These are phyloP conservation scores for Lotmaria passim DNA, from an alignment of 208 protist genomes.

Conservation along the genomic window DNA sequence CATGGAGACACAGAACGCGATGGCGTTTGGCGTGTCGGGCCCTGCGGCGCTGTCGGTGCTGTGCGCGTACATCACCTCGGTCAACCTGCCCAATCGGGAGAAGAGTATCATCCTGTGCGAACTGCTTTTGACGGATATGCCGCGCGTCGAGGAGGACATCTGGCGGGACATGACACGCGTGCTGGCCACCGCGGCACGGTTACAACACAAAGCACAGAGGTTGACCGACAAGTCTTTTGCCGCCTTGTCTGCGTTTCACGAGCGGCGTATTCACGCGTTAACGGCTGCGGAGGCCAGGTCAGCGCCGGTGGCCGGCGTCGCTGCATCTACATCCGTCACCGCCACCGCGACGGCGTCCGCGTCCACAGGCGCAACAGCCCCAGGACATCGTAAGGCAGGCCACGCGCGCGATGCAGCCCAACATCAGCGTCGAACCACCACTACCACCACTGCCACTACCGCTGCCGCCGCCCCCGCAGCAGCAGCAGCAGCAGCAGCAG, in stretches of 20 bases:
- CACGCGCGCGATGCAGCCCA: too few relatives aligned
- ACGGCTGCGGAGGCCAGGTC: neutral
- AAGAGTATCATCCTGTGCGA: constrained; percentile 21
- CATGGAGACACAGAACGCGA: neutral
- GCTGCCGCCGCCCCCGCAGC: neutral
- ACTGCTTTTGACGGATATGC: constrained; percentile 35
- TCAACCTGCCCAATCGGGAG: constrained; percentile 22
- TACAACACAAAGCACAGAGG: constrained; percentile 22
- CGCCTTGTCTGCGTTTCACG: constrained; percentile 5
- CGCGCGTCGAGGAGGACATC: constrained; percentile 30
- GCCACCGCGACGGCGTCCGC: neutral
- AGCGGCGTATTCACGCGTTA: constrained; percentile 4
- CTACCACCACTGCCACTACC: too few relatives aligned
- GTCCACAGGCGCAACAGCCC: neutral
- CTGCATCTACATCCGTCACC: neutral
- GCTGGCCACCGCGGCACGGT: constrained; percentile 21
- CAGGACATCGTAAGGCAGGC: too few relatives aligned
- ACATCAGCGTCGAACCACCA: too few relatives aligned
- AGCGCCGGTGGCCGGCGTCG: too few relatives aligned
- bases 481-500: neutral
- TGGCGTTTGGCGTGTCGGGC: neutral
- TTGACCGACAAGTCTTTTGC: constrained; percentile 30
- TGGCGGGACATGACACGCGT: constrained; percentile 39
- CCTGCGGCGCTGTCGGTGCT: constrained; percentile 24
- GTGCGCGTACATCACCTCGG: constrained; percentile 31